Base-by-base conservation (phyloP, 305 asterid genomes). In the Fraxinus sp. region DNA sequence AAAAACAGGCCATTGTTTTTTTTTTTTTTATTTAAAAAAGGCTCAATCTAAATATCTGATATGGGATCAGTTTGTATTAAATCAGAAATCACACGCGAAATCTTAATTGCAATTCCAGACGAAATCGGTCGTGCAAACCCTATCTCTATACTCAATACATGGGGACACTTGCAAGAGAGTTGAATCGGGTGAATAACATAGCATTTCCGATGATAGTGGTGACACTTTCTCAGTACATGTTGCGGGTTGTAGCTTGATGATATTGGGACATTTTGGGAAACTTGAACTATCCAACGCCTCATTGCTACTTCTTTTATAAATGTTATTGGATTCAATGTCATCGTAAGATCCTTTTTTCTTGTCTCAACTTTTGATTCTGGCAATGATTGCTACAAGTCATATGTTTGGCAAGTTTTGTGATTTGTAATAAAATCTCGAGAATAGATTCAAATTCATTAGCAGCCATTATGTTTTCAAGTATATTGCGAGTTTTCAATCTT, bases 271-370 rank as follows among this genome's bases (percentile, higher is more conserved):
- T 82, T 18, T 89, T 36, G 81, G 82, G 24, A 81, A 89, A 6
- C 89, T 89, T 36, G 83, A 86, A 16, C 52, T 87, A 0, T 86
- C 88, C 71, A 52, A 85, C 5, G 87, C 89, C 81, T 82, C 90
- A 84, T 89, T 76, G 89, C 90, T 82, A 89, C 89, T 70, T 89
- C 90, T 41, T 70, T 89, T 39, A 80, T 83, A 83, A 89, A 87
- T 39, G 90, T 89, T 80, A 86, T 88, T 26, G 92, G 92, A 3
- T 41, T 41, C 52, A 41, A 1, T 41, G 16, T 41, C 4, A 41
- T 41, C 0, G 1, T 41, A 41, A 41, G 52, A 10, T 41, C 16
- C 16, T 26, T 41, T 41, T 41, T 41, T 41, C 14, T 41, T 10
- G 49, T 13, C 13, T 39, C 14, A 39, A 39, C 49, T 39, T 39